Evolutionary conservation across 805 yeast species (phyloP), one percentile per base, ranked within the genome.

Genomic region (Debaryomyces maramus): DNA sequence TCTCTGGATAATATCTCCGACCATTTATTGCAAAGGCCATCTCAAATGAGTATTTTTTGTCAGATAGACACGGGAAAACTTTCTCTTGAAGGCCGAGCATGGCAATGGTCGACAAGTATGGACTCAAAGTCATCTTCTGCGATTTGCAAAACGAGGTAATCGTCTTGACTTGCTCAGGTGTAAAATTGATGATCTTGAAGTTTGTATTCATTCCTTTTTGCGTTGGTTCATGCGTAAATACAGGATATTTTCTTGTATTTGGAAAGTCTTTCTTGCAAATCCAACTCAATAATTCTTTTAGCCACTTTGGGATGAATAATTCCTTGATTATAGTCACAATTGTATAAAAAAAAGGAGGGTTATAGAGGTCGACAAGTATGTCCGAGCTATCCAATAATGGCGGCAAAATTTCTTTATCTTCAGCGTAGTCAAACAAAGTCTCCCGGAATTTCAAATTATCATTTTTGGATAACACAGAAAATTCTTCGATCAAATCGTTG

Each of bases 91-190:
- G 38, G 6, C 50, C 36, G 5, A 44, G 41, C 28, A 45, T 18
- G 7, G 51, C 54, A 16, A 51, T 32, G 1, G 47, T 38, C 3
- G 48, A 32, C 3, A 55, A 31, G 33, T 36, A 50, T 5, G 62
- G 53, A 3, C 61, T 59, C 21, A 59, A 35, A 3, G 60, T 55
- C 8, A 47, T 18, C 2, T 37, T 38, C 20, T 51, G 45, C 22
- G 26, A 27, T 22, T 45, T 48, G 21, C 52, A 55, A 33, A 32
- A 48, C 9, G 20, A n/a, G 3, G 48, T 30, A 10, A 56, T 38
- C 2, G 19, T 11, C 3, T 22, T 32, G 9, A 47, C 39, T 28
- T 51, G 44, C 4, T 24, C 34, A 1, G 57, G 44, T 11, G 46
- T 19, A 14, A 55, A 40, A 15, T 42, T 46, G 6, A 56, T 16